Conservation (phyloP, 176 grass and related monocot genomes). For the Secale cereale region DNA sequence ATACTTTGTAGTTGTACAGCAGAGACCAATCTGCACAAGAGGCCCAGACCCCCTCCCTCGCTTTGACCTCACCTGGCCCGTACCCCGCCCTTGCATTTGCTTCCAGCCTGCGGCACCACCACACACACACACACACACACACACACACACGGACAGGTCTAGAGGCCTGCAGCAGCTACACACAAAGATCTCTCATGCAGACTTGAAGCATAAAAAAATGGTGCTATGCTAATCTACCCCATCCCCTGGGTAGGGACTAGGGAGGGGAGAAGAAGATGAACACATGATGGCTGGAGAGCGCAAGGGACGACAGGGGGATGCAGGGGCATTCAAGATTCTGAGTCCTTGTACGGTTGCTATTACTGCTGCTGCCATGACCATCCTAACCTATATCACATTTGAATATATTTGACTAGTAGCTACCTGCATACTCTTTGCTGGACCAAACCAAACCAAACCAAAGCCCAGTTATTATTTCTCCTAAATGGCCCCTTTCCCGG, state of each 20-base stretch:
- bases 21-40: neutral
- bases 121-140: neutral
- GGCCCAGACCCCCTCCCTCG: too few relatives aligned
- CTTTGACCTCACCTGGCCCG: neutral
- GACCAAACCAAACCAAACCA: neutral
- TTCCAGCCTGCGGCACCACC: neutral
- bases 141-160: neutral
- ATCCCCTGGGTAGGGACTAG: neutral
- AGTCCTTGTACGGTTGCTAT: constrained; percentile 10
- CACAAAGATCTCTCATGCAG: neutral
- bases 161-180: neutral
- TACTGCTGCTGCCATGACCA: neutral
- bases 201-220: neutral
- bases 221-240: neutral
- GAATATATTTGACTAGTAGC: neutral
- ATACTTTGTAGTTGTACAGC: neutral
- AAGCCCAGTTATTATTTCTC: neutral
- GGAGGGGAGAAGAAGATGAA: neutral
- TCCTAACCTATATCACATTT: neutral
- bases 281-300: constrained; percentile 22
- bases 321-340: constrained; percentile 34
- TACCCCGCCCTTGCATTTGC: neutral
- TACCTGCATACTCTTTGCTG: neutral
- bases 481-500: too few relatives aligned
- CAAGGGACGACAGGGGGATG: neutral